Percentiles rank a stretch among this genome's conserved stretches.
phyloP scores from a whole-genome alignment of 768 basidiomycete genomes.

The Mycena maculata region DNA sequence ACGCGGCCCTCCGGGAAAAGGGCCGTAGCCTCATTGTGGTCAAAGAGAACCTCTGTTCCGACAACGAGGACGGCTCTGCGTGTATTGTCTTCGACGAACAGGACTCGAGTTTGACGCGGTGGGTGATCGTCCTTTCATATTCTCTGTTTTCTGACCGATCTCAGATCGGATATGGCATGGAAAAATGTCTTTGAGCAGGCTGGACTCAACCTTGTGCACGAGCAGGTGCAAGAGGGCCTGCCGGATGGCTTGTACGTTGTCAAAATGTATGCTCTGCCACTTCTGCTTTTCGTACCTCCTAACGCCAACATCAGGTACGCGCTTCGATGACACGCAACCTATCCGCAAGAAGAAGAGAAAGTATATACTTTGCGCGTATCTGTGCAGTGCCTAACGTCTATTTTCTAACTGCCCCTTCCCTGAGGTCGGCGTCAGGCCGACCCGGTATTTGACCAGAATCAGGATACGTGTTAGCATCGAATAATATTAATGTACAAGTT shows the following conservation, averaged over 20 bases:
- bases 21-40: constrained; percentile 78
- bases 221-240: constrained; percentile 86
- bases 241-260: constrained; percentile 85
- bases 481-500: no score
- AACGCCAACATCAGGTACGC: constrained; percentile 35
- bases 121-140: constrained; percentile 3
- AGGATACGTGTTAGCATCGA: no score
- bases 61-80: constrained; percentile 61
- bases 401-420: no score
- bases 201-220: constrained; percentile 75
- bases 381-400: no score
- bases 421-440: no score
- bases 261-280: constrained; percentile 72
- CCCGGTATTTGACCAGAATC: no score
- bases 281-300: neutral
- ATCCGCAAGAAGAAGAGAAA: neutral
- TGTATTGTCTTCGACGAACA: constrained; percentile 78
- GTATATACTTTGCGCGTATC: constrained; percentile 2
- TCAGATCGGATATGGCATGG: constrained; percentile 88
- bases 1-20: constrained; percentile 65
- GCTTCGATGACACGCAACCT: constrained; percentile 27
- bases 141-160: constrained; percentile 11
- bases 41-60: constrained; percentile 90
- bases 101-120: constrained; percentile 94
- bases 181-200: constrained; percentile 79